phyloP scores from a whole-genome alignment of 257 asterid genomes.

The Ballota nigra region DNA sequence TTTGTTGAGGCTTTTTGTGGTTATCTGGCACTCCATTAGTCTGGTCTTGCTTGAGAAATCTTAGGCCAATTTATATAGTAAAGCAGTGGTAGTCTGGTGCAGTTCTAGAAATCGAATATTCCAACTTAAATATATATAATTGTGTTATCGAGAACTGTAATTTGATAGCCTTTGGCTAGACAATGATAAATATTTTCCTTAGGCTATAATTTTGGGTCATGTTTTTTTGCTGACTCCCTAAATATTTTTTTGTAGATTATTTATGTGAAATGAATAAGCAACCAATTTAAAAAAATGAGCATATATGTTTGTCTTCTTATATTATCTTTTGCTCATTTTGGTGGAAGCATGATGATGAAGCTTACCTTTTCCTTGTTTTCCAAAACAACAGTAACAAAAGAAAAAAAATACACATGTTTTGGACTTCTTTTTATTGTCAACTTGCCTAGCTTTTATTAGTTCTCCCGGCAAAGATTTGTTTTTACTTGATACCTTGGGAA shows the following conservation, averaged over 20 bases:
- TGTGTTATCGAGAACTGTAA: neutral
- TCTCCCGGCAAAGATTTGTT: neutral
- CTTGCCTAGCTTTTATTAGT: neutral
- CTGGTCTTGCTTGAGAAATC: neutral
- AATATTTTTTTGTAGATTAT: neutral
- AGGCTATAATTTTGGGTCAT: neutral
- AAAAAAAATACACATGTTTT: neutral
- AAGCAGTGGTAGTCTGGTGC: neutral
- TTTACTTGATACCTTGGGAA: neutral
- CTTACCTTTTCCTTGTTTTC: neutral
- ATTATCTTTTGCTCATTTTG: constrained; percentile 1
- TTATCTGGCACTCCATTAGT: neutral
- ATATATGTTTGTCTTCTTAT: neutral
- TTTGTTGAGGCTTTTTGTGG: neutral
- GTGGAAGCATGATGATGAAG: constrained; percentile 12
- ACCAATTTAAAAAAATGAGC: neutral
- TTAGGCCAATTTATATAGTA: neutral
- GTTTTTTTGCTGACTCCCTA: neutral
- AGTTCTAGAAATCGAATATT: neutral
- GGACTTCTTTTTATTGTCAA: neutral
- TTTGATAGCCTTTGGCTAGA: neutral
- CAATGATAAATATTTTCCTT: neutral
- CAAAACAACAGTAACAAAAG: neutral
- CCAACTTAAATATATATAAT: neutral
- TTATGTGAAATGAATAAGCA: neutral